These are phyloP conservation scores for Penicillium cosmopolitanum DNA, from an alignment of 495 filamentous ascomycete genomes.

Conservation along the genomic window DNA sequence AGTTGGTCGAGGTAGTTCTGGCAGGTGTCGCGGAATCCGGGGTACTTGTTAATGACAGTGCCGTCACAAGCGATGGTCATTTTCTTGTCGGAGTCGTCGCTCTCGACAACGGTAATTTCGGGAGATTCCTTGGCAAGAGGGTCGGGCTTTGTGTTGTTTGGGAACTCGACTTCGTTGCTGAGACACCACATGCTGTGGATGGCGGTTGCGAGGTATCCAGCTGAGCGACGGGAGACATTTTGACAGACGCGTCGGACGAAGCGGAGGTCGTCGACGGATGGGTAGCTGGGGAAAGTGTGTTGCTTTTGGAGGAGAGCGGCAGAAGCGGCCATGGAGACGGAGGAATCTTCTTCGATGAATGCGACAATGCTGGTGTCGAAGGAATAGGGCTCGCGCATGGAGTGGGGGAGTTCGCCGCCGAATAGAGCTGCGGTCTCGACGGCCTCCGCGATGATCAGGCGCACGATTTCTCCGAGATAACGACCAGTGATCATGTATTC, in stretches of 20 bases:
- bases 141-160: constrained; percentile 23
- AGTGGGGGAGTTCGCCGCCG: constrained; percentile 57
- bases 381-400: constrained; percentile 64
- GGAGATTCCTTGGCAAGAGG: constrained; percentile 36
- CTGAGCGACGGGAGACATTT: constrained; percentile 62
- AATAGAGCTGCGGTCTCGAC: constrained; percentile 53
- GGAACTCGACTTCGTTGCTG: constrained; percentile 52
- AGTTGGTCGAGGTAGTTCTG: constrained; percentile 54
- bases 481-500: constrained; percentile 89
- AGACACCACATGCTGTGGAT: constrained; percentile 68
- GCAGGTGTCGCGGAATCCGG: constrained; percentile 55
- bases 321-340: constrained; percentile 47
- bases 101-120: constrained; percentile 49
- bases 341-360: constrained; percentile 52
- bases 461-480: constrained; percentile 83
- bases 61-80: constrained; percentile 60
- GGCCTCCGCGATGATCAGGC: constrained; percentile 76
- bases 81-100: constrained; percentile 32
- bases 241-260: constrained; percentile 57
- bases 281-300: constrained; percentile 50
- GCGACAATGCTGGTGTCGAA: constrained; percentile 74
- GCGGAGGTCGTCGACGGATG: constrained; percentile 54
- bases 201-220: constrained; percentile 64
- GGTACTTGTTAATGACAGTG: constrained; percentile 64
- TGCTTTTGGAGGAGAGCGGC: constrained; percentile 52